Evolutionary conservation across 805 yeast genomes (phyloP), one percentile per base, ranked within the genome.

Genomic region (Metschnikowia picachoensis): DNA sequence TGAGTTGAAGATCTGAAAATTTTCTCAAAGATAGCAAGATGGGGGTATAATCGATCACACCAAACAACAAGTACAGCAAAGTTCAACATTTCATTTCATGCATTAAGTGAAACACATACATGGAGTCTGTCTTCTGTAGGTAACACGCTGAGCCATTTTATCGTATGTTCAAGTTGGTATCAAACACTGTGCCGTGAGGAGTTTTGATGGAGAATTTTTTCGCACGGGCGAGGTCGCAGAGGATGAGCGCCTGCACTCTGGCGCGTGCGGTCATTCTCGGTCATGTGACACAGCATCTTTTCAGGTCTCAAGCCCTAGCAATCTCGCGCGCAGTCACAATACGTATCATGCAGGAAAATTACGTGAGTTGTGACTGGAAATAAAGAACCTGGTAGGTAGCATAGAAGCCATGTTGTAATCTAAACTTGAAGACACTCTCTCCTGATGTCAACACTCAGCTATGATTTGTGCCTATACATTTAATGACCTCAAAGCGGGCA

Each of bases 121-220:
- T 53, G 61, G 61, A 52, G 59, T 58, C 48, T 58, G 58, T 57
- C 60, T 58, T 58, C 61, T 58, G 58, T 55, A 58, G 44, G 61
- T 58, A 49, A 58, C 60, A 55, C 99, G 92, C 81, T 90, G 96
- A 76, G 97, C 99, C 99, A 94, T 94, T 51, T 39, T 44, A 37
- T 35, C 40, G 43, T 49, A 30, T 38, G 45, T 47, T 40, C 46
- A 41, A 46, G 54, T 45, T 31, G 37, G 35, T 41, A 39, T 42
- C 37, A 20, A 39, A 35, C 43, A n/a, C 30, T 28, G 34, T 12
- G 13, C 13, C 35, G 38, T 33, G 33, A 13, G 36, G 29, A 37
- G 37, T 32, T 43, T 43, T 32, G 37, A 35, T 28, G 38, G 53
- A 44, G 55, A 47, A 51, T 37, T 51, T 51, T 49, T 49, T 48